Evolutionary conservation across 257 asterid species (phyloP), one percentile per base, ranked within the genome.

Genomic region (Sherardia arvensis): DNA sequence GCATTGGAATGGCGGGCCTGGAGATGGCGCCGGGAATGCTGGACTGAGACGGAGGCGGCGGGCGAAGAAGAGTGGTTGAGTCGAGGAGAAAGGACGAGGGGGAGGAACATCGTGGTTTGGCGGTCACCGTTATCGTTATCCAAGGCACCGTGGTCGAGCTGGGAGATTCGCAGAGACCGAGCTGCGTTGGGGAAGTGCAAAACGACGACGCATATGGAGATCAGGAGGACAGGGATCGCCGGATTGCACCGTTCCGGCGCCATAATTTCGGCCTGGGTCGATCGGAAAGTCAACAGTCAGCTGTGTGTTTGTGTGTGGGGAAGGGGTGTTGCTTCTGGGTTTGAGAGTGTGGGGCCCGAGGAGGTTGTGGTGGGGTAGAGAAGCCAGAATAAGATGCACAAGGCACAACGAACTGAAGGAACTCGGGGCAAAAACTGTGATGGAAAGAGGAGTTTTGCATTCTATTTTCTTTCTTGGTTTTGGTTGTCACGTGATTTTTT

Each of bases 21-120:
- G 65, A 86, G 95, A 68, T 78, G 83, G 49, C 89, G 87, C 32
- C 85, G 85, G 34, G 81, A 62, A 22, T 66, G 63, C 63, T 18
- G 60, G 49, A 57, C n/a, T 53, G 65, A 71, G 48, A 33, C 17
- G 54, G n/a, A n/a, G n/a, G 34, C 23, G 10, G 68, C 51, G 14
- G 47, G 47, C 47, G 11, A 40, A 8, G 75, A 69, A 5, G 60
- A 40, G 66, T 60, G 65, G 10, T 64, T 57, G n/a, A 64, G 26
- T 11, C 69, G 71, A 29, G 79, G 76, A 33, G 74, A 73, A 28
- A 60, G 75, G 62, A 34, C 68, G n/a, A 78, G 77, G n/a, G 82
- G 82, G 21, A 78, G 74, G 33, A 78, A 23, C 82, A 78, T 78
- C 51, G 79, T 66, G 68, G 76, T 57, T 3, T 48, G 68, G 29